These are phyloP conservation scores for Isatis lusitanica DNA, from an alignment of 441 rosid genomes.

Conservation along the genomic window DNA sequence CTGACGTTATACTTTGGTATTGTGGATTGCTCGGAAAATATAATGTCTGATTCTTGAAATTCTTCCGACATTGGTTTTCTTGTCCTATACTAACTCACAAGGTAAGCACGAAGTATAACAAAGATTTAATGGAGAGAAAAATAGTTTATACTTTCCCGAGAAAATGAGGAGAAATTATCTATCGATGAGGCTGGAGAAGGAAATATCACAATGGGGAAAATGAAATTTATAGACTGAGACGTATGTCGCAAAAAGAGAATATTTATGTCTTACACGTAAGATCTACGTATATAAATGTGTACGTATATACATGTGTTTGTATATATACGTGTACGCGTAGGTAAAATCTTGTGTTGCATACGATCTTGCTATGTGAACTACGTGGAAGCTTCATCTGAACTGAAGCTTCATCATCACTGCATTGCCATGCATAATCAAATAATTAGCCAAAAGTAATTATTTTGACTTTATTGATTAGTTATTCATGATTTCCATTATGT, in stretches of 20 bases:
- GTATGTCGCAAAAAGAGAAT: slow-evolving; percentile 4
- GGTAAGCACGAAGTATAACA: neutral
- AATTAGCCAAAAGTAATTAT: neutral
- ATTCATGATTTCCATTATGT: neutral
- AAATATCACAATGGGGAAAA: neutral
- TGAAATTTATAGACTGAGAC: slow-evolving; percentile 30
- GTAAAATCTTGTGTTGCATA: slow-evolving; percentile 3
- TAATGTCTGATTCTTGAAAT: slow-evolving; percentile 72
- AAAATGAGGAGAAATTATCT: neutral
- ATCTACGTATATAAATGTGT: slow-evolving; percentile 20
- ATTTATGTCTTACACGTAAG: slow-evolving; percentile 25
- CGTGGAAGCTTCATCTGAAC: slow-evolving; percentile 20
- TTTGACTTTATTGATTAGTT: neutral
- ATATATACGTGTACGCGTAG: slow-evolving; percentile 21
- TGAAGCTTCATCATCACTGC: slow-evolving; percentile 8
- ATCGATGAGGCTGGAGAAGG: slow-evolving; percentile 14
- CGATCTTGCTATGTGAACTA: neutral
- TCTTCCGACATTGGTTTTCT: slow-evolving; percentile 57
- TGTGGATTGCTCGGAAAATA: slow-evolving; percentile 46
- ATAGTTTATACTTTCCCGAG: neutral
- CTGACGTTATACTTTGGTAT: neutral
- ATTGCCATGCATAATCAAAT: neutral
- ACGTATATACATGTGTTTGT: slow-evolving; percentile 15
- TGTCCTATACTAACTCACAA: neutral
- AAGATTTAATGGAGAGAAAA: neutral